Evolutionary conservation across 2,329 filamentous ascomycete genomes (phyloP).

Genomic region (Sporothrix dimorphospora): DNA sequence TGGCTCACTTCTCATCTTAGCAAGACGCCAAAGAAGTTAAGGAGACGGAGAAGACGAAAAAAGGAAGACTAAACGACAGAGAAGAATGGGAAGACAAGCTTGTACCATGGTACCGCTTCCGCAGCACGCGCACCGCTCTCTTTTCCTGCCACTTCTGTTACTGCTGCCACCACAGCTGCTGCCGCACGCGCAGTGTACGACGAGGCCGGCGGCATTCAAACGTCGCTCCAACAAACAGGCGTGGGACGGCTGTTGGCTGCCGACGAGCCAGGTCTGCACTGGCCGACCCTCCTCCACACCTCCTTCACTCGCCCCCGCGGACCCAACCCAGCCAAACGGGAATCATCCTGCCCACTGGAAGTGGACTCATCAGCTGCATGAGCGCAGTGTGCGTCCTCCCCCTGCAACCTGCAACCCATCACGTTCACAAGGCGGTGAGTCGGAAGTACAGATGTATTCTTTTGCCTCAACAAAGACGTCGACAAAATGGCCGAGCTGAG

Average conservation of each 20-base stretch:
- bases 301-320: slow-evolving; percentile 26
- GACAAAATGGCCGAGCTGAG: neutral
- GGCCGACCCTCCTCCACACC: slow-evolving; percentile 24
- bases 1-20: neutral
- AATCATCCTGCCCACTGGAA: slow-evolving; percentile 26
- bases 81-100: neutral
- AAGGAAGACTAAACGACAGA: neutral
- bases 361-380: slow-evolving; percentile 28
- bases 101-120: slow-evolving; percentile 21
- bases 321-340: slow-evolving; percentile 33
- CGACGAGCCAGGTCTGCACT: slow-evolving; percentile 20
- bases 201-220: neutral
- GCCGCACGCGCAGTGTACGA: neutral
- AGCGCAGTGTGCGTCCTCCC: neutral
- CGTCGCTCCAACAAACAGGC: slow-evolving; percentile 17
- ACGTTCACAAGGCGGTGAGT: slow-evolving; percentile 30
- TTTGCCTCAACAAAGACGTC: neutral
- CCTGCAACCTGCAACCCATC: slow-evolving; percentile 23
- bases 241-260: slow-evolving; percentile 25
- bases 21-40: neutral
- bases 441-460: slow-evolving; percentile 11
- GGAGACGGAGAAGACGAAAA: neutral
- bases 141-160: neutral
- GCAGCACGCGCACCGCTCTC: slow-evolving; percentile 8
- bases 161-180: neutral